These are phyloP conservation scores for Colletotrichum sp. DNA, from an alignment of 2,329 filamentous ascomycete species.

Conservation along the genomic window DNA sequence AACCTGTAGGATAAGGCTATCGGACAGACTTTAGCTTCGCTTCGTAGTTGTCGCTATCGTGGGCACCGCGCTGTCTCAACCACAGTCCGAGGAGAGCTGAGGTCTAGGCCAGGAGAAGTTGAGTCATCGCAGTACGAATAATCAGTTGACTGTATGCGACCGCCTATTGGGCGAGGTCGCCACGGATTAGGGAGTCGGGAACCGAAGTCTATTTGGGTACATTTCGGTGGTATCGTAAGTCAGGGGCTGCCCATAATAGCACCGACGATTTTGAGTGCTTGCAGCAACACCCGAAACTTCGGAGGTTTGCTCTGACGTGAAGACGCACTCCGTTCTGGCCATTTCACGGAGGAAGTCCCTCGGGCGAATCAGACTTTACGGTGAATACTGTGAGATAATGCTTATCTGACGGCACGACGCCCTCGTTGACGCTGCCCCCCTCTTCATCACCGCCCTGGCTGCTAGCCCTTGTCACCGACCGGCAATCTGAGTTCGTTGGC, in stretches of 20 bases:
- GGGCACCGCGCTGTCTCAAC: neutral
- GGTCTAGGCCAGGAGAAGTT: neutral
- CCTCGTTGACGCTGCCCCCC: neutral
- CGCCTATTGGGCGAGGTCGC: neutral
- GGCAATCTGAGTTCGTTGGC: conserved; percentile 1
- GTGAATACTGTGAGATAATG: neutral
- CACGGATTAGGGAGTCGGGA: neutral
- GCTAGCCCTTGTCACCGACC: neutral
- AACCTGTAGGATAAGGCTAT: neutral
- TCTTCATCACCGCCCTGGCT: neutral
- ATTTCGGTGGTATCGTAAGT: neutral
- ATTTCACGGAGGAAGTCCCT: neutral
- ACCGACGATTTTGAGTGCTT: neutral
- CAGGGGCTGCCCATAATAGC: neutral
- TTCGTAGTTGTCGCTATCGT: neutral
- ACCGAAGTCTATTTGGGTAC: neutral
- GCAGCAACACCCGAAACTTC: neutral
- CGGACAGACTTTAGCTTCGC: neutral
- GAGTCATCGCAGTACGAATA: conserved; percentile 6
- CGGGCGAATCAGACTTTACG: neutral
- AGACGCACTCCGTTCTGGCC: neutral
- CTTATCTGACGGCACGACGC: neutral
- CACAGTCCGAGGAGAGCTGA: neutral
- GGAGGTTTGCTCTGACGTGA: neutral
- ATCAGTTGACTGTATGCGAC: neutral